Evolutionary conservation across 495 filamentous ascomycete species (phyloP), one percentile per base, ranked within the genome.

Genomic region (Platismatia glauca): DNA sequence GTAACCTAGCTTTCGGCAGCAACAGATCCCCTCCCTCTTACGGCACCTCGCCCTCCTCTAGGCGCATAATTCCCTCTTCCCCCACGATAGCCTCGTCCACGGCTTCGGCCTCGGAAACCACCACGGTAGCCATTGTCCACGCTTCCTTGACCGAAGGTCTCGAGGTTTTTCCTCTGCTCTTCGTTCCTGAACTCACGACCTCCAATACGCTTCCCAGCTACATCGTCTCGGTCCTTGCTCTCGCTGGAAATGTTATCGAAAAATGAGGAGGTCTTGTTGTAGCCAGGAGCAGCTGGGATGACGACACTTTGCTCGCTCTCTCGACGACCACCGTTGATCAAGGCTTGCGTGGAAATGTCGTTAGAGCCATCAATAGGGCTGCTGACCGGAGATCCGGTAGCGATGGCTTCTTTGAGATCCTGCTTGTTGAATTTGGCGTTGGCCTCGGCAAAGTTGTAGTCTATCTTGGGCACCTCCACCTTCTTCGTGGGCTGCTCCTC

Each of bases 361-460:
- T 70, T 70, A 8, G 77, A 62, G 37, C 70, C 70, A 18, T 71
- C 67, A 29, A 77, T 74, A 12, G 73, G 76, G 52, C 89, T 88
- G 9, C 71, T 73, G n/a, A 86, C 66, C 4, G 90, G 87, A 15
- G 87, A 85, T 15, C 89, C 88, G 53, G 79, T 81, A 33, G 89
- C 87, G 72, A 92, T 89, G 8, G 90, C 91, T 71, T 96, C 91
- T 75, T 95, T 96, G 22, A 97, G 74, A 69, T 96, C 91, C 68
- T 96, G 86, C 76, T 99, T 99, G 79, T 95, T 97, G 78, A 99
- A 97, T 72, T 95, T 96, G 20, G 91, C 91, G 70, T 99, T 99
- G 55, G 93, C 82, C 12, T 84, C 84, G 66, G 87, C 86, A 72
- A 99, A 99, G 71, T 99, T 95, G 70, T 90, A 99, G 68, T 97